Evolutionary conservation across 371 early-diverging fungal species (phyloP).

Genomic region (Mortierella sp.): DNA sequence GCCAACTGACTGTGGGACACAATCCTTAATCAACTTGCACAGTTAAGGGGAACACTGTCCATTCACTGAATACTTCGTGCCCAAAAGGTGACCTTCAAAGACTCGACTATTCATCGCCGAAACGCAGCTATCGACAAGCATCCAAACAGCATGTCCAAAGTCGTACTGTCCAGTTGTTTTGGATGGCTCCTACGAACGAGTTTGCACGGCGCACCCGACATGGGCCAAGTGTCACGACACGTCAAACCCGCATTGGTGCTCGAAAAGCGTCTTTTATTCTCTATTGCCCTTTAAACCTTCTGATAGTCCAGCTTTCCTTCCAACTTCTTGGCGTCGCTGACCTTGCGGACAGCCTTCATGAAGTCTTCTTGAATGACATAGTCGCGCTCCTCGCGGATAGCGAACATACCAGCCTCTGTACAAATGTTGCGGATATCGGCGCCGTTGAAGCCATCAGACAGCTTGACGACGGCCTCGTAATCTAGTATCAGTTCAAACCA

Average conservation of each 20-base stretch:
- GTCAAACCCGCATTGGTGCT: not conserved
- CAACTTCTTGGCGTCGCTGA: constrained; percentile 98
- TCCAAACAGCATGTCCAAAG: too few species aligned
- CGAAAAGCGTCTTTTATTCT: not conserved
- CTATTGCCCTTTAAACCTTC: constrained; percentile 78
- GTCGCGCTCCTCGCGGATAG: constrained; percentile 97
- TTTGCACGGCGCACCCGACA: too few species aligned
- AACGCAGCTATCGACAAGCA: too few species aligned
- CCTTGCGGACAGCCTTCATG: constrained; percentile 99
- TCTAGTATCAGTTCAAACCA: constrained; percentile 65
- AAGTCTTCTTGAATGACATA: constrained; percentile 99
- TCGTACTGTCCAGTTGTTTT: too few species aligned
- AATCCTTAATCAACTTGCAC: too few species aligned
- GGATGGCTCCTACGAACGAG: too few species aligned
- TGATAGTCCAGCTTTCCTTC: constrained; percentile 98
- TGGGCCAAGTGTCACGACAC: too few species aligned
- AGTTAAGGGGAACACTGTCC: too few species aligned
- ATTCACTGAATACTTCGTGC: too few species aligned
- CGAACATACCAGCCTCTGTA: constrained; percentile 99
- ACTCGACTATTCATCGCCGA: too few species aligned
- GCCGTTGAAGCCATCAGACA: constrained; percentile 99
- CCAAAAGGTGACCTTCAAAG: too few species aligned
- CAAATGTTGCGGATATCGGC: constrained; percentile 99
- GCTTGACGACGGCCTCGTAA: constrained; percentile 98
- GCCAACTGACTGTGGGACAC: constrained; percentile 1